Evolutionary conservation across 768 basidiomycete species (phyloP).

Genomic region (Lactarius sp.): DNA sequence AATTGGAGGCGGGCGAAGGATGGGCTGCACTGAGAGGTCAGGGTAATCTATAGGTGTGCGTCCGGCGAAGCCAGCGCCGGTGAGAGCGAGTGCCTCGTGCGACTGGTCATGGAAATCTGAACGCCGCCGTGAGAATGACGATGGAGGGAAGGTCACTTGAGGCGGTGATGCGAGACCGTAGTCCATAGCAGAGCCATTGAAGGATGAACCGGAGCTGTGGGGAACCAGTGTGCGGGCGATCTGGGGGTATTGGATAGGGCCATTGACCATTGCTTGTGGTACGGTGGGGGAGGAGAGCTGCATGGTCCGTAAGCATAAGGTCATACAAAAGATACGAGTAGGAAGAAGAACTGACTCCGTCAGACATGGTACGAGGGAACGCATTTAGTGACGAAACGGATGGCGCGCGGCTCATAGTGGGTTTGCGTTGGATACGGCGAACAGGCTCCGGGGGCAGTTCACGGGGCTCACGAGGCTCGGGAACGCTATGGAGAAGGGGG

Average conservation of each 20-base stretch:
- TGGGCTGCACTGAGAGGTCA: constrained; percentile 52
- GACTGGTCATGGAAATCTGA: constrained; percentile 81
- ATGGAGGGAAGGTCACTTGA: constrained; percentile 79
- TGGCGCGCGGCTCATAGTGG: constrained; percentile 23
- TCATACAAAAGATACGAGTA: constrained; percentile 2
- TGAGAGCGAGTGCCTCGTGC: constrained; percentile 49
- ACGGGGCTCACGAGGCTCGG: constrained; percentile 16
- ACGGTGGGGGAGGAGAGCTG: constrained; percentile 37
- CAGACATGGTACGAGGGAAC: constrained; percentile 20
- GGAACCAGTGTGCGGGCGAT: constrained; percentile 40
- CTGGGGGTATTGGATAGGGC: constrained; percentile 53
- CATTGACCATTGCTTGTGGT: constrained; percentile 35
- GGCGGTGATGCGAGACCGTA: constrained; percentile 58
- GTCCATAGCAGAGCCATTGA: constrained; percentile 37
- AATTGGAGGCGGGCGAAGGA: constrained; percentile 74
- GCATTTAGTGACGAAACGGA: constrained; percentile 18
- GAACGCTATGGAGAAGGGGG: constrained; percentile 16
- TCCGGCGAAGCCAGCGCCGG: constrained; percentile 34
- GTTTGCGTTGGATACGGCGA: constrained; percentile 25
- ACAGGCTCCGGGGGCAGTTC: constrained; percentile 14
- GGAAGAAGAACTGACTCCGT: constrained; percentile 26
- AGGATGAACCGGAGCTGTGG: constrained; percentile 38
- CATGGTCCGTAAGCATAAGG: background rate
- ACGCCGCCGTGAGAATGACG: constrained; percentile 62
- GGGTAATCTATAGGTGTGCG: constrained; percentile 77